phyloP scores from a whole-genome alignment of 148 eudicot species.

The Salicornia ramosissima region DNA sequence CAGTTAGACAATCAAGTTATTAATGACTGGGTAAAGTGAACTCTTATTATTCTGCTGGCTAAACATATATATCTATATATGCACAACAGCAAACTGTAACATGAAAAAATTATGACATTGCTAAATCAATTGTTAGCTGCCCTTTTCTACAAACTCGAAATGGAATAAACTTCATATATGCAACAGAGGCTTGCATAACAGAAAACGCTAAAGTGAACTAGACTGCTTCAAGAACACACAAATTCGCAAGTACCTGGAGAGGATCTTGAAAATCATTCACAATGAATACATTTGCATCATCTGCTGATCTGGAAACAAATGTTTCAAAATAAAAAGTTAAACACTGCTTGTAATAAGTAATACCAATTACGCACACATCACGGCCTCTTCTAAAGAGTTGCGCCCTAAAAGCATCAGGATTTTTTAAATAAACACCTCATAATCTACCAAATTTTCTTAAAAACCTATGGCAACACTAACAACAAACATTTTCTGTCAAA shows the following conservation, averaged over 20 bases:
- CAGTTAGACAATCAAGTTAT: not conserved
- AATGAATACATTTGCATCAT: constrained; percentile 85
- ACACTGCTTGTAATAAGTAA: constrained; percentile 6
- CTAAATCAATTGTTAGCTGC: not conserved
- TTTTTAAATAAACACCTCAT: too few species aligned
- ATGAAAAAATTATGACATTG: not conserved
- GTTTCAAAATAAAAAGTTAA: not conserved
- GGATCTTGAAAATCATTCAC: constrained; percentile 91
- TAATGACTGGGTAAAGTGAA: not conserved
- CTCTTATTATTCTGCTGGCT: not conserved
- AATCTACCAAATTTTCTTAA: too few species aligned
- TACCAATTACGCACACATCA: constrained; percentile 2
- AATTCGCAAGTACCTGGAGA: constrained; percentile 56
- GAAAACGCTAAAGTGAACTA: not conserved
- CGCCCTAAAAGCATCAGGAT: too few species aligned
- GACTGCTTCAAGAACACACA: not conserved
- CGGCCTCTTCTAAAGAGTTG: too few species aligned
- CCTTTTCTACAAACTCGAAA: not conserved
- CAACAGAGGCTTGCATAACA: not conserved
- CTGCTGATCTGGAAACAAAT: constrained; percentile 62
- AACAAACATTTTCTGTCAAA: too few species aligned
- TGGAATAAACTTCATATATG: not conserved
- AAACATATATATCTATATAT: not conserved
- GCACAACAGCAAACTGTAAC: not conserved
- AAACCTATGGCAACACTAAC: too few species aligned